These are phyloP conservation scores for Raffaelea arxii DNA, from an alignment of 2,329 filamentous ascomycete species.

Conservation along the genomic window DNA sequence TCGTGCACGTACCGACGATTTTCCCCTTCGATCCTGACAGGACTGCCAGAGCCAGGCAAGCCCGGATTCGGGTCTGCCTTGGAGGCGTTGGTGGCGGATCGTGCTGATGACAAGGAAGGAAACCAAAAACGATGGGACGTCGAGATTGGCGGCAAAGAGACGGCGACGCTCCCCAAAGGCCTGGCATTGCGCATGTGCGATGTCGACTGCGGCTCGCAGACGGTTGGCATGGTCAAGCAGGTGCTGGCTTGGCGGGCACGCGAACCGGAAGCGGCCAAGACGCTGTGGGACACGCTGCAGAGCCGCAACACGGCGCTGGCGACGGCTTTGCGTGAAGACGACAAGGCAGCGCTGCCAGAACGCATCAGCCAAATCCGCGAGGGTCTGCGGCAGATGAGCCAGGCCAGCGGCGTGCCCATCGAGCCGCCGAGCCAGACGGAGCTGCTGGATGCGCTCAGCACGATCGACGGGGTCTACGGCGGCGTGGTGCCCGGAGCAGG, in stretches of 20 bases:
- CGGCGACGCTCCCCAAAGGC: conserved; percentile 57
- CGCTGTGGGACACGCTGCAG: conserved; percentile 70
- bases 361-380: conserved; percentile 43
- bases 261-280: conserved; percentile 52
- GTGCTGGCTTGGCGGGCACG: conserved; percentile 72
- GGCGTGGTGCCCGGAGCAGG: conserved; percentile 92
- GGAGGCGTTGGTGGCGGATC: conserved; percentile 55
- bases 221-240: conserved; percentile 90
- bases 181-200: conserved; percentile 86
- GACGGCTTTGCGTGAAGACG: conserved; percentile 44
- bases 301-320: conserved; percentile 63
- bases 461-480: conserved; percentile 72
- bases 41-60: conserved; percentile 55
- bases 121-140: conserved; percentile 63
- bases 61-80: conserved; percentile 59
- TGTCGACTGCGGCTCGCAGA: conserved; percentile 88
- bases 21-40: conserved; percentile 63
- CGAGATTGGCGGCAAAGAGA: conserved; percentile 58
- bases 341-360: conserved; percentile 30
- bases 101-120: conserved; percentile 20
- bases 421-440: conserved; percentile 80
- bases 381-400: conserved; percentile 69
- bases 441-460: conserved; percentile 68
- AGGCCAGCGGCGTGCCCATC: conserved; percentile 67
- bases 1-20: conserved; percentile 90